phyloP scores from a whole-genome alignment of 139 green algal species.

The Auxenochlorella pyrenoidosa region DNA sequence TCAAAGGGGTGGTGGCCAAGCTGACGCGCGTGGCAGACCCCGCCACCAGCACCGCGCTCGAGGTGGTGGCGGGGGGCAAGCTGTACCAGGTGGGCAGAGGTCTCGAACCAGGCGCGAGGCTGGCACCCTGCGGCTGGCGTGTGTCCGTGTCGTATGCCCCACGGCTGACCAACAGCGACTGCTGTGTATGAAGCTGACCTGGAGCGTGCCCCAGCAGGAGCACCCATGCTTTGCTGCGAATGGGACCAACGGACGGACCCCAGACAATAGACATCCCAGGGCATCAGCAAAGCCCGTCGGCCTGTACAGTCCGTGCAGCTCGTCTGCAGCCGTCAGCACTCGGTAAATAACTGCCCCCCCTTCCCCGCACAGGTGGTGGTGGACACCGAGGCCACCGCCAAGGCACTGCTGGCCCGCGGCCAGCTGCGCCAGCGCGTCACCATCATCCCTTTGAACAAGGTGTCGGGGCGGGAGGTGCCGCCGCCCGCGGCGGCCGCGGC shows the following conservation, averaged over 20 bases:
- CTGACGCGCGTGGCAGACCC: constrained; percentile 86
- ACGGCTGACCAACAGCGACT: too few species aligned
- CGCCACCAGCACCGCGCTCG: constrained; percentile 79
- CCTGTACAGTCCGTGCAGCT: too few species aligned
- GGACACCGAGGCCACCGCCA: constrained; percentile 82
- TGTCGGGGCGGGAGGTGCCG: constrained; percentile 36
- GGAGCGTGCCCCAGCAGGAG: too few species aligned
- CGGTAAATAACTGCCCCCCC: neutral
- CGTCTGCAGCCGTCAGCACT: neutral
- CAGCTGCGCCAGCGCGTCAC: constrained; percentile 90
- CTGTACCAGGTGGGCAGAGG: constrained; percentile 83
- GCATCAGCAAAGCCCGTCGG: too few species aligned
- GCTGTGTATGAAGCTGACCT: too few species aligned
- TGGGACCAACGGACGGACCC: too few species aligned
- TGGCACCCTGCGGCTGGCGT: too few species aligned
- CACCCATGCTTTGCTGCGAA: too few species aligned
- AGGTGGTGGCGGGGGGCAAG: constrained; percentile 95
- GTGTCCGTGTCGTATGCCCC: too few species aligned
- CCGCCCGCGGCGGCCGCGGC: constrained; percentile 8
- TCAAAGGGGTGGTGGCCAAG: constrained; percentile 88
- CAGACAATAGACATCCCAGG: too few species aligned
- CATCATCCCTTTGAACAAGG: constrained; percentile 98
- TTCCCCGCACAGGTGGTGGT: constrained; percentile 67
- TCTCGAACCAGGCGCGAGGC: too few species aligned
- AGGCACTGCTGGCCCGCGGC: constrained; percentile 88